These are phyloP conservation scores for Rutstroemia sp. DNA, from an alignment of 2,329 filamentous ascomycete species.

Conservation along the genomic window DNA sequence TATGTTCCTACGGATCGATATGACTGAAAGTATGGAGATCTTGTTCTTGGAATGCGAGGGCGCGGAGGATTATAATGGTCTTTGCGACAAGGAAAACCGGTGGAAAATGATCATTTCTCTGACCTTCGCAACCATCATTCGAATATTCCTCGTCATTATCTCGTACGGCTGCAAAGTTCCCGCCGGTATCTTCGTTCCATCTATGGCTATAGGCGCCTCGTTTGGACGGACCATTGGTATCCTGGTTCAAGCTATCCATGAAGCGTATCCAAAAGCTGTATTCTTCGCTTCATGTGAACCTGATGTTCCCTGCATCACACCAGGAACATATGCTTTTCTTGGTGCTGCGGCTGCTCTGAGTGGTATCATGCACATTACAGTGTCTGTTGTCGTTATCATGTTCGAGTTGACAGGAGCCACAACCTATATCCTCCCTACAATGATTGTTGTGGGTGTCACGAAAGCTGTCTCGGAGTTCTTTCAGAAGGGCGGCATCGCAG, in stretches of 20 bases:
- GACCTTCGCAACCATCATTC: conserved; percentile 69
- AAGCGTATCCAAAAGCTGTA: conserved; percentile 69
- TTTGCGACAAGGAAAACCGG: conserved; percentile 74
- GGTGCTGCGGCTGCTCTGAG: conserved; percentile 86
- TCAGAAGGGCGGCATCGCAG: conserved; percentile 93
- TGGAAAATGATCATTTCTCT: conserved; percentile 75
- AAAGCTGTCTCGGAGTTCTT: conserved; percentile 88
- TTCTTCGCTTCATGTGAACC: conserved; percentile 88
- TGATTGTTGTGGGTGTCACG: conserved; percentile 97
- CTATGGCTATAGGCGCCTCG: conserved; percentile 92
- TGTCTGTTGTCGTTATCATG: conserved; percentile 98
- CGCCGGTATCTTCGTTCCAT: conserved; percentile 94
- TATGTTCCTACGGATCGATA: conserved; percentile 89
- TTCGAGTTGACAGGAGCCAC: conserved; percentile 96
- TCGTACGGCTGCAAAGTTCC: conserved; percentile 98
- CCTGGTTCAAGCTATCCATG: conserved; percentile 80
- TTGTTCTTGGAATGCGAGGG: conserved; percentile 91
- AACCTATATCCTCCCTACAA: conserved; percentile 94
- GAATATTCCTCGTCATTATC: conserved; percentile 81
- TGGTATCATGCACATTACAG: conserved; percentile 96
- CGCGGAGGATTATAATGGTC: conserved; percentile 76
- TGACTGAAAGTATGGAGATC: conserved; percentile 99
- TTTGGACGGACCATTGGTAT: conserved; percentile 95
- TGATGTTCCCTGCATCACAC: conserved; percentile 92
- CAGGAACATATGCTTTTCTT: conserved; percentile 92